phyloP scores from a whole-genome alignment of 108 stramenopile genomes.

The Nitzschia sp. region DNA sequence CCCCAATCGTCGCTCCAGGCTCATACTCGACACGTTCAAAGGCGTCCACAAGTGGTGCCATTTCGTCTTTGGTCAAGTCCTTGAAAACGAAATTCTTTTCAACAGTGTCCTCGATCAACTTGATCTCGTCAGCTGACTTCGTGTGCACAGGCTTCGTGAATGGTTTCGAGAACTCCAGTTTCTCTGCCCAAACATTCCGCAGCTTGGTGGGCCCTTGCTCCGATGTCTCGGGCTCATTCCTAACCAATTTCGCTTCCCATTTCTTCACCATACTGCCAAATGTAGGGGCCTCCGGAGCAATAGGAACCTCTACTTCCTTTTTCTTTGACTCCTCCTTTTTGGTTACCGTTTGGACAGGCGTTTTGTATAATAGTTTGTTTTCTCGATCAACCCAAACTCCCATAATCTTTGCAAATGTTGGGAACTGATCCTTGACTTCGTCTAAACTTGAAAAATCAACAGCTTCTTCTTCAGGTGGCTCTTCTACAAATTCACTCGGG shows the following conservation, averaged over 20 bases:
- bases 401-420: slow-evolving; percentile 29
- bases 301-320: slow-evolving; percentile 3
- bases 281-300: slow-evolving; percentile 3
- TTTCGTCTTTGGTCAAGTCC: slow-evolving; percentile 45
- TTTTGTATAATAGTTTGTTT: slow-evolving; percentile 9
- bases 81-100: slow-evolving; percentile 67
- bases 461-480: not conserved
- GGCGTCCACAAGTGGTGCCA: slow-evolving; percentile 58
- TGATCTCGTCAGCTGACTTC: slow-evolving; percentile 54
- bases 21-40: slow-evolving; percentile 50
- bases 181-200: slow-evolving; percentile 14
- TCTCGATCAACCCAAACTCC: slow-evolving; percentile 16
- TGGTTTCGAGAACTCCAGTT: slow-evolving; percentile 2
- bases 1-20: slow-evolving; percentile 55
- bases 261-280: not conserved
- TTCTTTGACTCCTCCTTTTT: slow-evolving; percentile 5
- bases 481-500: not conserved
- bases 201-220: slow-evolving; percentile 12
- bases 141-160: slow-evolving; percentile 49
- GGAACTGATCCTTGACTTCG: slow-evolving; percentile 3
- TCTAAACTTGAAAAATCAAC: slow-evolving; percentile 11
- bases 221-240: slow-evolving; percentile 7
- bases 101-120: slow-evolving; percentile 52
- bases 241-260: slow-evolving; percentile 6
- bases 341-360: not conserved